These are phyloP conservation scores for Coniochaeta sp. DNA, from an alignment of 2,329 filamentous ascomycete genomes.

Conservation along the genomic window DNA sequence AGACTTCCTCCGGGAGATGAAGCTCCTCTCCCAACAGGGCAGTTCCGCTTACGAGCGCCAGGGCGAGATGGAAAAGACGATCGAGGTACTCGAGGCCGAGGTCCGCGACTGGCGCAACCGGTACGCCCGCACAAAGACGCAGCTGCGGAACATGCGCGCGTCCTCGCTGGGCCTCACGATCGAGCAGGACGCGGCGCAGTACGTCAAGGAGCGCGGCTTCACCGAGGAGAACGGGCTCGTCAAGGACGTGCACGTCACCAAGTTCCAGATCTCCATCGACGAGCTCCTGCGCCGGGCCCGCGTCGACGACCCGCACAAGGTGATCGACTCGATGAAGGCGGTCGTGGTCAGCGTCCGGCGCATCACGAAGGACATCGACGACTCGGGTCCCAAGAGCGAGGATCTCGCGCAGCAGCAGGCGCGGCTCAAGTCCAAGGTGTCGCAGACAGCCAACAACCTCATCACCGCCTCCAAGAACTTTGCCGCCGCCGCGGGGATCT, in stretches of 20 bases:
- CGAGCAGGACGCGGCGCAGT: constrained; percentile 62
- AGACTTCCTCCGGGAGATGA: constrained; percentile 83
- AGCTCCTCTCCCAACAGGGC: constrained; percentile 72
- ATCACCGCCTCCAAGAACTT: constrained; percentile 95
- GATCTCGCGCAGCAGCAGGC: constrained; percentile 49
- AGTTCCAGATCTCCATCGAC: constrained; percentile 90
- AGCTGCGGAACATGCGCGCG: constrained; percentile 71
- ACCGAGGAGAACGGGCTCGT: constrained; percentile 68
- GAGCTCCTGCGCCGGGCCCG: constrained; percentile 77
- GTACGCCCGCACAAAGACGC: constrained; percentile 82
- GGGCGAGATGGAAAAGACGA: constrained; percentile 65
- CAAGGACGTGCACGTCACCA: constrained; percentile 87
- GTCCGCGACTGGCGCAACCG: constrained; percentile 85
- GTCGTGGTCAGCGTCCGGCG: constrained; percentile 76
- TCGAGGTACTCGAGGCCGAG: constrained; percentile 72
- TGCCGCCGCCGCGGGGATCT: constrained; percentile 71
- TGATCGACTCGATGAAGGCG: constrained; percentile 79
- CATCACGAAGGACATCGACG: constrained; percentile 75
- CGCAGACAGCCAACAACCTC: constrained; percentile 89
- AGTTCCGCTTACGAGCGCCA: constrained; percentile 74
- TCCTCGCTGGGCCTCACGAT: constrained; percentile 68
- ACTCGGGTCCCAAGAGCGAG: constrained; percentile 44
- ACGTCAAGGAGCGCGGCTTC: constrained; percentile 59
- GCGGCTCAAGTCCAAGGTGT: constrained; percentile 74
- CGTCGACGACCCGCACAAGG: constrained; percentile 61